These are phyloP conservation scores for Camelina neglecta DNA, from an alignment of 345 rosid genomes.

Conservation along the genomic window DNA sequence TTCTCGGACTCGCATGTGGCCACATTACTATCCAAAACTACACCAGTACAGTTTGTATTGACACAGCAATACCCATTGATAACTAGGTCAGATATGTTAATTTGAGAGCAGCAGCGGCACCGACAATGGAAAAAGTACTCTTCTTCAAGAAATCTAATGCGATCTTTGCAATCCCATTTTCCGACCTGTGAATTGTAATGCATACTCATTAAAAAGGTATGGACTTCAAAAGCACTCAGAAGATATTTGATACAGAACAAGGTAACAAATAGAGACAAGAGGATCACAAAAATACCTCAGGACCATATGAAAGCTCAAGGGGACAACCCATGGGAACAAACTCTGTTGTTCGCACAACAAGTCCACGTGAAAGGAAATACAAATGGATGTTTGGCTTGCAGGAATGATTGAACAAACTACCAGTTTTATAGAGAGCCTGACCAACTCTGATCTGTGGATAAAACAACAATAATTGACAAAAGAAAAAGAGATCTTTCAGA, in stretches of 20 bases:
- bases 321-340: constrained; percentile 59
- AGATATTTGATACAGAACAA: not conserved
- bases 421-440: constrained; percentile 72
- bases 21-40: constrained; percentile 57
- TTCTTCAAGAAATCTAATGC: constrained; percentile 70
- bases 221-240: constrained; percentile 3
- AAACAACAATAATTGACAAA: constrained; percentile 22
- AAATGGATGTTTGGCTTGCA: constrained; percentile 88
- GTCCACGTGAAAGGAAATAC: constrained; percentile 81
- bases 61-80: constrained; percentile 69
- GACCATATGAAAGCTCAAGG: constrained; percentile 89
- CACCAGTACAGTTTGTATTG: constrained; percentile 60
- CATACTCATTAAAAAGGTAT: not conserved
- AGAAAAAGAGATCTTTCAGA: not conserved
- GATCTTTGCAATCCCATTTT: constrained; percentile 69
- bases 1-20: constrained; percentile 49
- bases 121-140: constrained; percentile 72
- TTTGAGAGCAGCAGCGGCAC: constrained; percentile 70
- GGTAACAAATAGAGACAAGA: constrained; percentile 23
- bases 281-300: constrained; percentile 57
- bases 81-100: constrained; percentile 71
- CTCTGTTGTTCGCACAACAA: constrained; percentile 66
- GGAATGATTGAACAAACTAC: constrained; percentile 89
- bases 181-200: constrained; percentile 63
- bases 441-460: constrained; percentile 69